Evolutionary conservation across 148 eudicot genomes (phyloP).

Genomic region (Spergularia bocconei): DNA sequence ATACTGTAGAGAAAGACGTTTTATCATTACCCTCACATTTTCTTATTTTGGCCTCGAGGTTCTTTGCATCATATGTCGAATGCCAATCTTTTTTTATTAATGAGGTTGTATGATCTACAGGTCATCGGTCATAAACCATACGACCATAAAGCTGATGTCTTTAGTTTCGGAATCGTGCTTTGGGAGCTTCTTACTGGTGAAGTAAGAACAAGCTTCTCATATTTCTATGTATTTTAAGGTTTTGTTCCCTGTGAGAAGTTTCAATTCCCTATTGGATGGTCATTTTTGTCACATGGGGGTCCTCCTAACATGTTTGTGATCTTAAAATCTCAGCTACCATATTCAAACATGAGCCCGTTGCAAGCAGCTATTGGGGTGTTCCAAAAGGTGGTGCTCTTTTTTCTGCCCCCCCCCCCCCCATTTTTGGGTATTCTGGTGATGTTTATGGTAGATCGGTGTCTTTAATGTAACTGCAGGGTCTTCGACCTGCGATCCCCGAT

Average conservation of each 20-base stretch:
- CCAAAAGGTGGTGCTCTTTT: constrained; percentile 46
- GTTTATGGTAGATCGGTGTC: background rate
- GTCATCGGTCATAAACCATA: constrained; percentile 71
- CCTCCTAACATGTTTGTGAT: background rate
- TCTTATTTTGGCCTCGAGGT: background rate
- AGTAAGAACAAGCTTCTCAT: constrained; percentile 32
- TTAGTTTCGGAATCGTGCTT: constrained; percentile 67
- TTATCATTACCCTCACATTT: too few relatives aligned
- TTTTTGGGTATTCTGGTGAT: background rate
- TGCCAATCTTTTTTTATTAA: too few relatives aligned
- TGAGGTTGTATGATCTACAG: constrained; percentile 19
- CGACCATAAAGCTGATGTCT: constrained; percentile 69
- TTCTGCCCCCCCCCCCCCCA: background rate
- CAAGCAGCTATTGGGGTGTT: constrained; percentile 86
- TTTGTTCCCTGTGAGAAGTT: background rate
- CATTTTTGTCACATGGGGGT: background rate
- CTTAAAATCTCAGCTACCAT: constrained; percentile 50
- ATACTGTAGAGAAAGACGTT: background rate
- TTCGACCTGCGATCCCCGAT: constrained; percentile 64
- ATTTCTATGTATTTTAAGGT: background rate
- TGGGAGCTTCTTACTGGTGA: constrained; percentile 84
- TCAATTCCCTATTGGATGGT: background rate
- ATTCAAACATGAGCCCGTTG: constrained; percentile 52
- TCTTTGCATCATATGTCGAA: background rate
- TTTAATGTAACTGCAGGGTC: constrained; percentile 33